Evolutionary conservation across 78 protist species (phyloP).

Genomic region (Dictyostelium firmibasis): DNA sequence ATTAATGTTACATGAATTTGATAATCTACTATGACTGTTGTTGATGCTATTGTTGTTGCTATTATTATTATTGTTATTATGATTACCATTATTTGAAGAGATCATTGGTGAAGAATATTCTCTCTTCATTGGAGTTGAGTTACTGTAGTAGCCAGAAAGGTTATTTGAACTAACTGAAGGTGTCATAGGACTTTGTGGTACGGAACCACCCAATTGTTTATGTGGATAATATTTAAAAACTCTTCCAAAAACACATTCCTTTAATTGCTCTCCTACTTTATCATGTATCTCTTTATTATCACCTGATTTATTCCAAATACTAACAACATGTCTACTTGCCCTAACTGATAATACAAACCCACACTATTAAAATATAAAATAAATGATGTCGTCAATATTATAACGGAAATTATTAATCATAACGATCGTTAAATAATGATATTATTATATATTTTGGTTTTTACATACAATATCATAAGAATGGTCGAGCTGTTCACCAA

Average conservation of each 20-base stretch:
- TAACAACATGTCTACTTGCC: constrained; percentile 52
- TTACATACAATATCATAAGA: constrained; percentile 44
- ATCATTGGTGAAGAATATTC: constrained; percentile 15
- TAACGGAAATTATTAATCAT: too few species aligned
- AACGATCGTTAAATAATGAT: neutral
- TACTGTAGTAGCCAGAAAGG: neutral
- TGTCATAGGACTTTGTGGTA: constrained; percentile 10
- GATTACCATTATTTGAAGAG: neutral
- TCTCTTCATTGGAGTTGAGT: neutral
- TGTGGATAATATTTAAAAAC: constrained; percentile 36
- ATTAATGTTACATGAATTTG: neutral
- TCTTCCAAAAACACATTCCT: neutral
- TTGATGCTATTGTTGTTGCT: neutral
- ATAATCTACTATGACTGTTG: neutral
- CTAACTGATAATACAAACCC: constrained; percentile 61
- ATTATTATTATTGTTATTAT: neutral
- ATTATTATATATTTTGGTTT: neutral
- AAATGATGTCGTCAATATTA: too few species aligned
- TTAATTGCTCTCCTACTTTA: neutral
- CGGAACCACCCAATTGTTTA: constrained; percentile 26
- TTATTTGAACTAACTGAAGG: neutral
- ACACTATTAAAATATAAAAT: too few species aligned
- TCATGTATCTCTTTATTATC: constrained; percentile 61
- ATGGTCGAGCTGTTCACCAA: constrained; percentile 64
- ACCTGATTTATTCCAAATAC: constrained; percentile 68